Evolutionary conservation across 176 grass and related monocot genomes (phyloP).

Genomic region (Triticum timopheevii): DNA sequence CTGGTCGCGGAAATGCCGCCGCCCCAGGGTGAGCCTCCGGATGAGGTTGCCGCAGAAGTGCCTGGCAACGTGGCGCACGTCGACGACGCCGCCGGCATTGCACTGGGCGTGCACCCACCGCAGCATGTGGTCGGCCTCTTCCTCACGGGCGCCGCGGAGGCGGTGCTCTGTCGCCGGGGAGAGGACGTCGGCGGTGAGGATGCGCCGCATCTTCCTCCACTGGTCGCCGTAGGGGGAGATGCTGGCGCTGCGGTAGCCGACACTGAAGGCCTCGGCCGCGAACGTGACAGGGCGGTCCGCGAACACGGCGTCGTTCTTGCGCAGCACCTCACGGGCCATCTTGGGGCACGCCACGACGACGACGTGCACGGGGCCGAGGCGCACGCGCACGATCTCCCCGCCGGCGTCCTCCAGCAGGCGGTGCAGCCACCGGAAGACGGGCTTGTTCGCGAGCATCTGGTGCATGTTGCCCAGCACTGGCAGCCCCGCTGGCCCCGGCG

Average conservation of each 20-base stretch:
- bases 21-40: conserved; percentile 40
- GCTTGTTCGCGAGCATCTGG: conserved; percentile 44
- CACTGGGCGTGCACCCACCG: conserved; percentile 3
- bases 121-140: conserved; percentile 53
- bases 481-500: conserved; percentile 34
- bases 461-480: conserved; percentile 47
- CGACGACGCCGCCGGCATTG: not conserved
- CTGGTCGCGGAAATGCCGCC: conserved; percentile 11
- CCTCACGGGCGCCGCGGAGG: not conserved
- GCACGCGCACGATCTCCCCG: conserved; percentile 45
- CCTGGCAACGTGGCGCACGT: conserved; percentile 30
- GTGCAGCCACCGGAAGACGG: conserved; percentile 53
- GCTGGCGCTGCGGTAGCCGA: conserved; percentile 33
- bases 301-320: conserved; percentile 55
- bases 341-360: conserved; percentile 44
- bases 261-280: conserved; percentile 33
- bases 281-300: conserved; percentile 43
- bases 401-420: not conserved
- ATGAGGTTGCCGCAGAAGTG: conserved; percentile 50
- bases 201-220: conserved; percentile 67
- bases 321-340: conserved; percentile 50
- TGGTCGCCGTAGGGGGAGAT: conserved; percentile 52
- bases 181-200: conserved; percentile 42
- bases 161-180: conserved; percentile 23
- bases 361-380: conserved; percentile 44